Evolutionary conservation across 176 grass and related monocot genomes (phyloP).

Genomic region (Coix lacrymajobi): DNA sequence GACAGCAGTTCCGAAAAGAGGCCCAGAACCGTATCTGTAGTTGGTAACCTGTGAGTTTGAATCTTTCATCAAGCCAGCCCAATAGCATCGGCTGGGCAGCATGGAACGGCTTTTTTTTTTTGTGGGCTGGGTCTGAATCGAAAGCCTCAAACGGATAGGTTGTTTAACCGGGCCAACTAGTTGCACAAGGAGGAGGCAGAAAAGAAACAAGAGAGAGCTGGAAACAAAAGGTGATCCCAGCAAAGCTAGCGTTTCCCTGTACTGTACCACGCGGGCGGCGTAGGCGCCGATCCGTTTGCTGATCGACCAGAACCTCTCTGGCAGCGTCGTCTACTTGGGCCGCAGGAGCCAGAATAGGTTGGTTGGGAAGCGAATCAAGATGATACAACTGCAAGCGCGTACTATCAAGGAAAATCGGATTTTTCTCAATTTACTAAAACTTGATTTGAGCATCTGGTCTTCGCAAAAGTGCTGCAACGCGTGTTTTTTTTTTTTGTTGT

Average conservation of each 20-base stretch:
- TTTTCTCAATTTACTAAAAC: neutral
- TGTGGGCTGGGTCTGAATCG: neutral
- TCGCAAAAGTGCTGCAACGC: too few relatives aligned
- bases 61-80: too few relatives aligned
- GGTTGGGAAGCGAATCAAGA: slow-evolving; percentile 13
- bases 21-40: too few relatives aligned
- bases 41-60: too few relatives aligned
- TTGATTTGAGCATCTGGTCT: too few relatives aligned
- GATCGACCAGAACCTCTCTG: neutral
- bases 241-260: neutral
- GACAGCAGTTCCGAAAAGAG: too few relatives aligned
- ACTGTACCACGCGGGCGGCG: neutral
- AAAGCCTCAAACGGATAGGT: neutral
- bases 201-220: neutral
- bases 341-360: slow-evolving; percentile 5
- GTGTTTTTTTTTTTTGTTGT: neutral
- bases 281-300: neutral
- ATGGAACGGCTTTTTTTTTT: neutral
- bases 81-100: too few relatives aligned
- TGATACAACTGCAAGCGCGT: neutral
- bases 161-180: too few relatives aligned
- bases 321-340: neutral
- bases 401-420: too few relatives aligned
- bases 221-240: neutral
- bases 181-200: neutral